Base-by-base conservation (phyloP, 495 filamentous ascomycete genomes). In the Echria macrotheca region DNA sequence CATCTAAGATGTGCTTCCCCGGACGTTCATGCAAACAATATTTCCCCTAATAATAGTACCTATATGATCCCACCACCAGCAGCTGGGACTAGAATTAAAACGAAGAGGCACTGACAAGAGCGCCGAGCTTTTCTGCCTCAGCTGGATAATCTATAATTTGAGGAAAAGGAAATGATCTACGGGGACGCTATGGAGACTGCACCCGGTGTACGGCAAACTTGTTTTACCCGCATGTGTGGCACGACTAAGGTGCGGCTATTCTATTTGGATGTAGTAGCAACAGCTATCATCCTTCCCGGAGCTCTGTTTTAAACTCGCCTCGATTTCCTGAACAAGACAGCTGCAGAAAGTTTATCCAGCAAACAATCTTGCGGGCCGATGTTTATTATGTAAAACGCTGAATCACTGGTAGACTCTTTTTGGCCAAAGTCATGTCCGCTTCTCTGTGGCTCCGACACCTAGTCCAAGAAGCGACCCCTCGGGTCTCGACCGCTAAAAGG, bases 191-290 rank as follows among this genome's bases (percentile, higher is more conserved):
- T 3, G 28, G 28, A 6, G 12, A 12, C 28, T 12, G 12, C 7
- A 31, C n/a, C 36, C 4, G 36, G n/a, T 39, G 36, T 18, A 39
- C n/a, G n/a, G n/a, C 18, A 39, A 39, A 39, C 36, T 39, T 39
- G 36, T 39, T 39, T 39, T 31, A 12, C 28, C 28, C 28, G n/a
- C 10, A 9, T 18, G 9, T 21, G 18, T n/a, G 14, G 4, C 18
- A 21, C n/a, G 7, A n/a, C 9, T 39, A 21, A 18, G 36, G n/a
- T 39, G 36, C 36, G 14, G 36, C 36, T 39, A 18, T 39, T 39
- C 4, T 4, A 10, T 15, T 9, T 39, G 36, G 15, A 10, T 39
- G n/a, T 35, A n/a, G 17, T 2, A 11, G 12, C 12, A 4, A 11
- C 28, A 31, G 28, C 28, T 6, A 3, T 11, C 3, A 15, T 11